Conservation (phyloP, 768 basidiomycete genomes). For the Tylopilus vinaceipallidus region DNA sequence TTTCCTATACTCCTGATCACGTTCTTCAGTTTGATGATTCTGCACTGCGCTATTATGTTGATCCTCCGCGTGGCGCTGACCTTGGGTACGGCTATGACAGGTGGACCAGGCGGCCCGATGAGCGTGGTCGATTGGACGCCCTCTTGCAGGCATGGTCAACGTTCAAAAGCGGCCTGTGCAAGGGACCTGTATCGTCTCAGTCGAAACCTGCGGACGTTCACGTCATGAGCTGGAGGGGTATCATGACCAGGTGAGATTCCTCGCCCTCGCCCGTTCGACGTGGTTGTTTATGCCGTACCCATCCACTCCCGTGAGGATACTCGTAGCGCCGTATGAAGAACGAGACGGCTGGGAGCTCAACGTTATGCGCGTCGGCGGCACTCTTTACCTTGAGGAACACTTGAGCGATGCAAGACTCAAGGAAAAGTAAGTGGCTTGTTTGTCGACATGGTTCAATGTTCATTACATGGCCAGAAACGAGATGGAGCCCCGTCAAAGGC, state of each 20-base stretch:
- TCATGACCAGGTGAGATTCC: constrained; percentile 72
- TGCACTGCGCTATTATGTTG: constrained; percentile 67
- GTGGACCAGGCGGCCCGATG: constrained; percentile 68
- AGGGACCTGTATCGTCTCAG: constrained; percentile 28
- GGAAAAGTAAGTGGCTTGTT: constrained; percentile 54
- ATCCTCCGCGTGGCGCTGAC: constrained; percentile 64
- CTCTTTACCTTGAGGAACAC: constrained; percentile 76
- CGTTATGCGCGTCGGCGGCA: constrained; percentile 71
- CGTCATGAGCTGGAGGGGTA: constrained; percentile 74
- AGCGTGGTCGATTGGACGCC: constrained; percentile 63
- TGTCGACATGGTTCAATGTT: neutral
- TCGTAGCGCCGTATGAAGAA: constrained; percentile 81
- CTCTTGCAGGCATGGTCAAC: constrained; percentile 59
- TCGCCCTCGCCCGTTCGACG: neutral
- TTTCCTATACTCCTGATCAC: constrained; percentile 63
- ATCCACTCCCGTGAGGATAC: constrained; percentile 52
- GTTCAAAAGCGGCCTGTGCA: constrained; percentile 36
- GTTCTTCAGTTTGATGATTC: constrained; percentile 64
- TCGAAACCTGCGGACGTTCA: constrained; percentile 42
- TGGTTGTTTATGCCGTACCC: constrained; percentile 14
- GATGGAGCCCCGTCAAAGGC: constrained; percentile 59
- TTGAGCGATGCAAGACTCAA: constrained; percentile 52
- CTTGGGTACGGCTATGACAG: constrained; percentile 69
- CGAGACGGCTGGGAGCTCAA: constrained; percentile 80
- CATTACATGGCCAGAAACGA: constrained; percentile 48